Evolutionary conservation across 164 flowering plant genomes (phyloP), one percentile per base, ranked within the genome.

Genomic region (Aristolochia contorta): DNA sequence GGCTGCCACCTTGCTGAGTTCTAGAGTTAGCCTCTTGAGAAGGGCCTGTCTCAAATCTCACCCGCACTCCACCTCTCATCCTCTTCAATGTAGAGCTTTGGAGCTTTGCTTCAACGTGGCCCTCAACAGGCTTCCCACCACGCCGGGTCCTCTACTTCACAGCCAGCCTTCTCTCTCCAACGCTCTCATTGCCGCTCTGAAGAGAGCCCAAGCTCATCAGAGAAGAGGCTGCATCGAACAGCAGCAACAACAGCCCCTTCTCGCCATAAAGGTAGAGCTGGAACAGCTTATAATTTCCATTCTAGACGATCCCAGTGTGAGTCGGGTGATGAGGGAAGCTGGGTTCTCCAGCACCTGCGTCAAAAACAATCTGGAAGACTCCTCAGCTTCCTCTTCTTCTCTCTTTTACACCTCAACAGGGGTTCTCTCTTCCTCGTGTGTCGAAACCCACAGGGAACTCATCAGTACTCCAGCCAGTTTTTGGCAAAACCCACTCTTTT

Each of bases 91-190:
- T 67, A 70, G 97, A 66, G 98, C 98, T 46, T 85, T 93, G 43
- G 97, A 93, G 84, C 91, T 93, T 10, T 93, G 98, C 76, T 93
- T 90, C 84, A 90, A 88, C 63, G 98, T 93, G 16, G 94, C 98
- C 32, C 84, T 93, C 47, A 88, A 93, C 62, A 65, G 98, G 49
- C 89, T 93, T 23, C 98, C 97, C 0, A 81, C 97, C 0, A 64
- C 82, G 0, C 82, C 89, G 15, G 71, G 67, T 41, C 84, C 82
- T 19, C 73, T 81, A 19, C 78, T 78, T 25, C 89, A 83, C 55
- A 64, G 59, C 60, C 87, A 80, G 37, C 93, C 95, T 8, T 80
- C 85, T 19, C 82, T 92, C 21, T 90, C 98, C 41, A 89, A 93
- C 68, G 98, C 98, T 22, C 76, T 93, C 57, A 72, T 90, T 54